Evolutionary conservation across 768 basidiomycete genomes (phyloP).

Genomic region (Infundibulicybe gibba): DNA sequence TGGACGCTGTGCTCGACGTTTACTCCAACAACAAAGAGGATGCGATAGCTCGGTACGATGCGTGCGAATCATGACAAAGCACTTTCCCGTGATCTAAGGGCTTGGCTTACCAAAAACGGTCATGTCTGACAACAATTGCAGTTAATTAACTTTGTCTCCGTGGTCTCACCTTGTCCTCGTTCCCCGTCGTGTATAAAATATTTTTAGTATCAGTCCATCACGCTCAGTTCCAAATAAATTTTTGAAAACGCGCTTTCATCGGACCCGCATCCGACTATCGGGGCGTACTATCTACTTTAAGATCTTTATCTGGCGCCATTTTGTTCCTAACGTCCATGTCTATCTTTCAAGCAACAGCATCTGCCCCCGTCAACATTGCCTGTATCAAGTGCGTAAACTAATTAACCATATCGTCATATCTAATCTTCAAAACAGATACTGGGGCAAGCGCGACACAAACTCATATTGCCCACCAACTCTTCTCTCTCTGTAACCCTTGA

Average conservation of each 20-base stretch:
- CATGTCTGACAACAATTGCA: no score
- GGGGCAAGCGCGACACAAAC: conserved; percentile 96
- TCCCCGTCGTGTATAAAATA: no score
- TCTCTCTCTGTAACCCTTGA: conserved; percentile 97
- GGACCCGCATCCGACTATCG: no score
- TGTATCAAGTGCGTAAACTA: conserved; percentile 78
- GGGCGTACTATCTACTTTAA: no score
- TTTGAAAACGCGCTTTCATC: no score
- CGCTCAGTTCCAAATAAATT: no score
- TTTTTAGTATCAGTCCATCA: no score
- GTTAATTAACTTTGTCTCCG: no score
- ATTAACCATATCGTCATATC: conserved; percentile 3
- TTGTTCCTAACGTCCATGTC: conserved; percentile 37
- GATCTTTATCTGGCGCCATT: no score
- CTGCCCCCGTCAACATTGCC: conserved; percentile 97
- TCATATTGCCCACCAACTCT: conserved; percentile 96
- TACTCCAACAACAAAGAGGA: conserved; percentile 16
- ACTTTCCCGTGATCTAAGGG: conserved; percentile 6
- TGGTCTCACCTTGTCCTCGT: no score
- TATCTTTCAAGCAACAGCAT: conserved; percentile 79
- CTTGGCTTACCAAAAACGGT: no score
- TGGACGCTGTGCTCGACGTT: conserved; percentile 13
- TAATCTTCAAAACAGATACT: conserved; percentile 61
- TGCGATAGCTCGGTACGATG: conserved; percentile 5
- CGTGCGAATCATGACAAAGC: conserved; percentile 14